Evolutionary conservation across 805 yeast genomes (phyloP).

Genomic region (Cyberlindnera xishuangbannaensis): DNA sequence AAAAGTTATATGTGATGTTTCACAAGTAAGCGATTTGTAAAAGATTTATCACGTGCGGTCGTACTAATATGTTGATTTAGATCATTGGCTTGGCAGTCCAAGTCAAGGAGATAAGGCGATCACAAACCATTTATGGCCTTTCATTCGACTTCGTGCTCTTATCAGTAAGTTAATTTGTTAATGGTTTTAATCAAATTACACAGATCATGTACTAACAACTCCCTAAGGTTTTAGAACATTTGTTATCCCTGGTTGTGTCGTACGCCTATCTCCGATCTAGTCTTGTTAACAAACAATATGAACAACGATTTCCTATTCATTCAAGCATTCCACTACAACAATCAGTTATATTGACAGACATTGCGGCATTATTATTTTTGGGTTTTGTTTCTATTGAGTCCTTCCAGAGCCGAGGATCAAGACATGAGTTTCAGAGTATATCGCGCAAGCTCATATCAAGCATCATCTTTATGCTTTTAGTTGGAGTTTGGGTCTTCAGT

Average conservation of each 20-base stretch:
- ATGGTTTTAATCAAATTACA: too few species aligned
- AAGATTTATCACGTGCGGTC: too few species aligned
- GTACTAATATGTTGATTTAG: too few species aligned
- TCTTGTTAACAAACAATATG: slow-evolving; percentile 22
- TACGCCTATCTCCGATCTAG: slow-evolving; percentile 2
- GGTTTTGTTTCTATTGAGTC: slow-evolving; percentile 25
- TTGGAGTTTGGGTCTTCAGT: slow-evolving; percentile 3
- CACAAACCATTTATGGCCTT: slow-evolving; percentile 32
- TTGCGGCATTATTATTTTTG: slow-evolving; percentile 4
- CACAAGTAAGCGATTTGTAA: too few species aligned
- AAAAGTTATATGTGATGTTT: too few species aligned
- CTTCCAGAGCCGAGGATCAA: slow-evolving; percentile 24
- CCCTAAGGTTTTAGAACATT: slow-evolving; percentile 5
- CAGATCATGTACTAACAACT: background rate
- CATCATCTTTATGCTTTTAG: background rate
- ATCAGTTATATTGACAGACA: slow-evolving; percentile 18
- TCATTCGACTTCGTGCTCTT: slow-evolving; percentile 31
- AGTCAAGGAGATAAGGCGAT: slow-evolving; percentile 22
- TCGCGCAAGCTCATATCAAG: slow-evolving; percentile 19
- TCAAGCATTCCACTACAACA: slow-evolving; percentile 25
- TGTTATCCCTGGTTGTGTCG: background rate
- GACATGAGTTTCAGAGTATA: slow-evolving; percentile 33
- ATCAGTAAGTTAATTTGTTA: slow-evolving; percentile 12
- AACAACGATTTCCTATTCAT: slow-evolving; percentile 32
- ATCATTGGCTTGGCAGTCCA: slow-evolving; percentile 2